Base-by-base conservation (phyloP, 768 basidiomycete species). In the Amanita phalloides region DNA sequence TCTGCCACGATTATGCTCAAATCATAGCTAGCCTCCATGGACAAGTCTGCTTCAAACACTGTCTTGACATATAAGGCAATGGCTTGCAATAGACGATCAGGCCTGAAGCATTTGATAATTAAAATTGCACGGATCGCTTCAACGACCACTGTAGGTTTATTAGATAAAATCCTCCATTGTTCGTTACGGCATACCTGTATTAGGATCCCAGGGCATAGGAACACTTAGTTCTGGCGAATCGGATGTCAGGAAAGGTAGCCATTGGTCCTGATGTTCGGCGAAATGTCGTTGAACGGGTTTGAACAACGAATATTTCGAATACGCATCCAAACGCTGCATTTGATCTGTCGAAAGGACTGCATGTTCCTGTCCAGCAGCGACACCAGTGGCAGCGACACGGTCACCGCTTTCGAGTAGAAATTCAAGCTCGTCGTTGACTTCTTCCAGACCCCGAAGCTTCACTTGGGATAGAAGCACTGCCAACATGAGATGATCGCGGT, bases 331-430 rank as follows among this genome's bases (percentile, higher is more conserved):
- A 20, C 87, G 82, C 54, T 74, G 71, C 46, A 72, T 66, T 65
- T 91, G 89, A 47, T 90, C 87, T 8, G 78, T 53, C 3, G 81
- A 74, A 47, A 94, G 67, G 49, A 86, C 62, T 33, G 77, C 64
- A 38, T 68, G 60, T 49, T 71, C 62, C 30, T 69, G 69, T 17
- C 66, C 60, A 3, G 69, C 54, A 32, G 68, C 62, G 1, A 64
- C 47, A 30, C 62, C 60, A 21, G 74, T 54, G 28, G 62, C 60
- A 20, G 73, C 63, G 17, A 79, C 70, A 17, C 77, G 78, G 45
- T 90, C 86, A 4, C 88, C 85, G 57, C 87, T 85, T 62, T 98
- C 94, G 39, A 97, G 72, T n/a, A 97, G 68, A 68, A 92, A 90
- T 61, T 96, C 92, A 17, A 95, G 64, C 61, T 95, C 94, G 17